phyloP scores from a whole-genome alignment of 352 stramenopile species.

The Pythium folliculosum region DNA sequence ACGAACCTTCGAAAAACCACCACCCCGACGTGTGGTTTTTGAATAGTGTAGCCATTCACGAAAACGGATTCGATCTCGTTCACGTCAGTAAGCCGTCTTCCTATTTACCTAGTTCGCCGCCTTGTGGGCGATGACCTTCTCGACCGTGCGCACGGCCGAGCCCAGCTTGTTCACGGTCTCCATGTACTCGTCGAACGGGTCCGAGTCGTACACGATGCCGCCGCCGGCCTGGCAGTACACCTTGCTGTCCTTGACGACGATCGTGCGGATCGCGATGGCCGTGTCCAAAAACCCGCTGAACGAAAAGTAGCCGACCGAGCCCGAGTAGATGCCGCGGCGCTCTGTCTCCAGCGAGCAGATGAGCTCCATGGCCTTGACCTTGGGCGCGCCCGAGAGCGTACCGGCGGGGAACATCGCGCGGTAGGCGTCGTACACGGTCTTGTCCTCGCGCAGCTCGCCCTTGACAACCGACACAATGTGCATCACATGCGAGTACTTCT shows the following conservation, averaged over 20 bases:
- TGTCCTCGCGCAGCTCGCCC: constrained; percentile 73
- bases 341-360: constrained; percentile 86
- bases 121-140: constrained; percentile 68
- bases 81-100: background rate
- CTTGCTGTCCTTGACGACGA: constrained; percentile 79
- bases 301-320: constrained; percentile 87
- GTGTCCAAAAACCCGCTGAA: constrained; percentile 88
- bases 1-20: constrained; percentile 7
- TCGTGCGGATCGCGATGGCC: constrained; percentile 88
- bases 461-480: constrained; percentile 91
- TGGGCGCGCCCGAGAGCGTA: constrained; percentile 86
- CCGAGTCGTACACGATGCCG: constrained; percentile 90
- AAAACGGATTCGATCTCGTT: background rate
- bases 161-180: constrained; percentile 90
- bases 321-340: constrained; percentile 81
- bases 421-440: constrained; percentile 89
- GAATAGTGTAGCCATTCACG: constrained; percentile 8
- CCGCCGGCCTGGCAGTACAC: constrained; percentile 86
- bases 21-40: constrained; percentile 11
- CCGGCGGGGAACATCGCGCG: constrained; percentile 87
- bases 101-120: constrained; percentile 23
- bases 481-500: constrained; percentile 93
- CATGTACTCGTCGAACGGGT: constrained; percentile 84
- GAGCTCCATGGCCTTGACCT: constrained; percentile 90
- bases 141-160: constrained; percentile 80